A percentile compares a stretch with the other conserved stretches of the same genome.
phyloP scores from a whole-genome alignment of 805 yeast genomes.

The Wilhelminamyces savonicus region DNA sequence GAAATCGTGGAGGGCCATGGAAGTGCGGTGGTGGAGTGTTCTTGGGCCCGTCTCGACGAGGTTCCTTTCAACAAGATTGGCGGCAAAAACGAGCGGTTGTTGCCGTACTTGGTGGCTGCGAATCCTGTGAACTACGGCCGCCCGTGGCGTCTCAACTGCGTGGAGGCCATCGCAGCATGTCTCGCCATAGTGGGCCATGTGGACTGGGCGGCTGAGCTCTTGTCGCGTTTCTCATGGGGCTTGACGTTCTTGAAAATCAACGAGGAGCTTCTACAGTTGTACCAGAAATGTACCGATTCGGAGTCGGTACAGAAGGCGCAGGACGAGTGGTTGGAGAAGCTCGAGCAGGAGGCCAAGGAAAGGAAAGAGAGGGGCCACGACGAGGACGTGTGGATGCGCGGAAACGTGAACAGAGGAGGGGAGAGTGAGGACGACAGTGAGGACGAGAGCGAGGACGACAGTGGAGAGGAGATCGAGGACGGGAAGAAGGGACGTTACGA shows the following conservation, averaged over 20 bases:
- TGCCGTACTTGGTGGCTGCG: conserved; percentile 93
- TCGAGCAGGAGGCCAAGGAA: conserved; percentile 61
- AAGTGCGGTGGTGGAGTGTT: conserved; percentile 97
- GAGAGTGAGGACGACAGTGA: conserved; percentile 8
- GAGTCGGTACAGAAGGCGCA: conserved; percentile 70
- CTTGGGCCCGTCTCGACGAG: conserved; percentile 97
- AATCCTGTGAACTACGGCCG: conserved; percentile 95
- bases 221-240: conserved; percentile 90
- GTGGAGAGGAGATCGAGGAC: conserved; percentile 10
- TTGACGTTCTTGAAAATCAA: conserved; percentile 79
- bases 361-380: conserved; percentile 48
- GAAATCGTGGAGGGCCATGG: conserved; percentile 75
- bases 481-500: conserved; percentile 10
- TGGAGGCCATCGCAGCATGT: conserved; percentile 95
- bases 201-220: conserved; percentile 80
- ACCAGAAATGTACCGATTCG: conserved; percentile 75
- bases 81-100: conserved; percentile 76
- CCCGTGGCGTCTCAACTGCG: conserved; percentile 95
- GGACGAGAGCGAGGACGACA: conserved; percentile 8
- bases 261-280: conserved; percentile 66
- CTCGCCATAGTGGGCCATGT: conserved; percentile 86
- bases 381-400: conserved; percentile 71
- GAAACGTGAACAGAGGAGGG: conserved; percentile 57
- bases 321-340: conserved; percentile 60
- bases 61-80: conserved; percentile 93